Conservation (phyloP, 805 yeast species). For the Spathaspora hagerdaliae region DNA sequence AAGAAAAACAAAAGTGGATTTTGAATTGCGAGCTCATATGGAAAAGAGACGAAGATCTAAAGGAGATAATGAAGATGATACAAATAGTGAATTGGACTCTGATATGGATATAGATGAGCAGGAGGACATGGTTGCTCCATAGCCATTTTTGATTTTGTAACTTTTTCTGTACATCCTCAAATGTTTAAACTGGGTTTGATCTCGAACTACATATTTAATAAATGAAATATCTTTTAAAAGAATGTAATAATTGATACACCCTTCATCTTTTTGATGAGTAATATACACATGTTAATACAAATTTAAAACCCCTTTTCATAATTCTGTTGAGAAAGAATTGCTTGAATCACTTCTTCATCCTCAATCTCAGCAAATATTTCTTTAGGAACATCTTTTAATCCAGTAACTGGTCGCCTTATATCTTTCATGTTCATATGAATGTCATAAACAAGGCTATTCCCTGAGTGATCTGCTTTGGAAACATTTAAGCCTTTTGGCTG, state of each 20-base stretch:
- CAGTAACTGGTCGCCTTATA: conserved; percentile 54
- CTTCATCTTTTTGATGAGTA: too few species aligned
- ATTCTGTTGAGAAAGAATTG: conserved; percentile 58
- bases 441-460: conserved; percentile 40
- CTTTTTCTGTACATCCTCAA: neutral
- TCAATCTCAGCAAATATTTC: conserved; percentile 53
- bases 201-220: too few species aligned
- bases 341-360: conserved; percentile 53
- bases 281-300: too few species aligned
- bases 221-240: too few species aligned
- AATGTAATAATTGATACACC: too few species aligned
- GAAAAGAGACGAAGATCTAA: conserved; percentile 24
- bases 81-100: conserved; percentile 10
- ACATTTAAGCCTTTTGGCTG: conserved; percentile 57
- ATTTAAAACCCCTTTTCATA: conserved; percentile 31
- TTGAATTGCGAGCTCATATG: conserved; percentile 43
- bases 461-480: conserved; percentile 20
- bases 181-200: neutral
- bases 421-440: conserved; percentile 41
- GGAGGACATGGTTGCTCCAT: neutral
- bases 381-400: conserved; percentile 55
- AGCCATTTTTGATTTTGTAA: neutral
- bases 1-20: conserved; percentile 43
- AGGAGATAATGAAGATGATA: conserved; percentile 7
- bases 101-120: conserved; percentile 9